A percentile compares a stretch with the other conserved stretches of the same genome.
These are phyloP conservation scores for Paecilomyces niveus DNA, from an alignment of 2,329 filamentous ascomycete genomes.

Conservation along the genomic window DNA sequence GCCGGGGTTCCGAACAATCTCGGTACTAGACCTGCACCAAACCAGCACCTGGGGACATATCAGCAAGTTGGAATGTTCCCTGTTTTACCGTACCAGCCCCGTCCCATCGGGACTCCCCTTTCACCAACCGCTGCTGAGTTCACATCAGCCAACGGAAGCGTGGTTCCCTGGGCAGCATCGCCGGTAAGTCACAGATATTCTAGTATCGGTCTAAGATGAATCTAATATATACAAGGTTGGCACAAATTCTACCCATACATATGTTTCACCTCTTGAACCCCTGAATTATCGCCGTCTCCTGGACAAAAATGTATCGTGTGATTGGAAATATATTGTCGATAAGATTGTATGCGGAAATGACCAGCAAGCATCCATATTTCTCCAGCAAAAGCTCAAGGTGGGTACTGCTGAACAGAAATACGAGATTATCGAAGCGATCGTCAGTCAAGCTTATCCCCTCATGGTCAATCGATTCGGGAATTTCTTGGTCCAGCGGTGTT, in stretches of 20 bases:
- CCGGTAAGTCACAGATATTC: conserved; percentile 46
- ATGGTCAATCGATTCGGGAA: conserved; percentile 99
- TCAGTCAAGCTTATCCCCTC: conserved; percentile 84
- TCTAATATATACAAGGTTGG: conserved; percentile 14
- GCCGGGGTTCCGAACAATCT: conserved; percentile 16
- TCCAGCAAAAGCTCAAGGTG: conserved; percentile 98
- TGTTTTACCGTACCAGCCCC: conserved; percentile 43
- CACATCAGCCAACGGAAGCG: conserved; percentile 40
- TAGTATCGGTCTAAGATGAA: conserved; percentile 10
- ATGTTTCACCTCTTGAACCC: conserved; percentile 79
- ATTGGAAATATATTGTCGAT: conserved; percentile 99
- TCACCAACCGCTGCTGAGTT: conserved; percentile 72
- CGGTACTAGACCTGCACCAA: conserved; percentile 19
- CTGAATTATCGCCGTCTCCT: conserved; percentile 93
- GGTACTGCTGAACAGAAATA: conserved; percentile 93
- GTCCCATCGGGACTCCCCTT: conserved; percentile 57
- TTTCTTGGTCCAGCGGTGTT: conserved; percentile 96
- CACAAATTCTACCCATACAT: conserved; percentile 60
- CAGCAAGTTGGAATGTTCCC: conserved; percentile 30
- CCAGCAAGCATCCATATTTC: conserved; percentile 96
- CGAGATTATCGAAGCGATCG: conserved; percentile 94
- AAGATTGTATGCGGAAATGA: conserved; percentile 99
- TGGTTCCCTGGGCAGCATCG: conserved; percentile 26
- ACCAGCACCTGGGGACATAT: conserved; percentile 23
- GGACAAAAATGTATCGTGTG: conserved; percentile 92